A percentile compares a stretch with the other conserved stretches of the same genome.
phyloP scores from a whole-genome alignment of 2,329 filamentous ascomycete species.

The Penicillium sp. region DNA sequence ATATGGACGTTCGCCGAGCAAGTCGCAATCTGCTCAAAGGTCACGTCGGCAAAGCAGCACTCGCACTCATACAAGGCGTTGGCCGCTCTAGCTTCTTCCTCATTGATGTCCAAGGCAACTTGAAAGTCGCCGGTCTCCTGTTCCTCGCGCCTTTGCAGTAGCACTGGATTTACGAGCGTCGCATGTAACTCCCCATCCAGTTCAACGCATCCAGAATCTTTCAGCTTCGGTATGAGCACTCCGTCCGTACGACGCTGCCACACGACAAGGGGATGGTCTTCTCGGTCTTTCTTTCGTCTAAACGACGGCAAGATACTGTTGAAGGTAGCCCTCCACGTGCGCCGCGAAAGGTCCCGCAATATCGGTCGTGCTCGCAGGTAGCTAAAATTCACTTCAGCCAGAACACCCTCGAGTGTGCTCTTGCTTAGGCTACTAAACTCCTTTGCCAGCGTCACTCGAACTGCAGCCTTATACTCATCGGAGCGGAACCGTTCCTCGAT shows the following conservation, averaged over 20 bases:
- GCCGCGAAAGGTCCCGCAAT: constrained; percentile 43
- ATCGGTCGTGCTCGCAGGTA: constrained; percentile 46
- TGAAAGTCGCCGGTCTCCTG: constrained; percentile 39
- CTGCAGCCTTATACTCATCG: constrained; percentile 44
- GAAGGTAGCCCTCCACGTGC: constrained; percentile 47
- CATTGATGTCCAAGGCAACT: constrained; percentile 45
- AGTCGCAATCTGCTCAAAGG: constrained; percentile 49
- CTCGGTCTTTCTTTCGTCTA: constrained; percentile 40
- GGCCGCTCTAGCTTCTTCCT: constrained; percentile 41
- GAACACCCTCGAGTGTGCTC: constrained; percentile 47
- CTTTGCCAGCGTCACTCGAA: constrained; percentile 38
- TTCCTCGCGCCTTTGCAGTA: constrained; percentile 35
- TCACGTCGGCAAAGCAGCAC: constrained; percentile 48
- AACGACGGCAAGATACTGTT: constrained; percentile 45
- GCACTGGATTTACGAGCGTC: constrained; percentile 38
- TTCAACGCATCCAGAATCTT: constrained; percentile 44
- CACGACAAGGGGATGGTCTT: constrained; percentile 41
- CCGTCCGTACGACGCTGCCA: constrained; percentile 39
- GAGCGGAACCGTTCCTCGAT: constrained; percentile 46
- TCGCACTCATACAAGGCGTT: constrained; percentile 50
- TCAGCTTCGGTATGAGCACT: constrained; percentile 35
- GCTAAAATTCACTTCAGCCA: constrained; percentile 50
- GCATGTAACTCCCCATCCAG: constrained; percentile 45
- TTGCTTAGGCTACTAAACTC: constrained; percentile 47
- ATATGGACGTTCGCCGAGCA: constrained; percentile 46